Conservation (phyloP, 2,329 filamentous ascomycete species). For the Aureobasidium sp. region DNA sequence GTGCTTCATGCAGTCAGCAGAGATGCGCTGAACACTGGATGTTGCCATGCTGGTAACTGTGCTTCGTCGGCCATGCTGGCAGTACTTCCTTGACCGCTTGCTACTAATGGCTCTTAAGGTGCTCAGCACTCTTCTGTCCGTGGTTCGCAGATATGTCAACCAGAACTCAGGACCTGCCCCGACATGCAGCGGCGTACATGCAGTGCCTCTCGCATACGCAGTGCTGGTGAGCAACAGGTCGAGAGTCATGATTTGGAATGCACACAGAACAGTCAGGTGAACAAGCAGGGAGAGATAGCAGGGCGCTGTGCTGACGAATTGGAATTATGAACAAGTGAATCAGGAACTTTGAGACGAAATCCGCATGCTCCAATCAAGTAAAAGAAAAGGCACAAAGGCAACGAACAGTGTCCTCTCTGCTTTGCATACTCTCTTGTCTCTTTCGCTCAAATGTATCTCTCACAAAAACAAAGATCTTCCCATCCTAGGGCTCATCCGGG, state of each 20-base stretch:
- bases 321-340: constrained; percentile 3
- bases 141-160: constrained; percentile 2
- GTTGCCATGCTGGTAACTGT: background rate
- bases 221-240: background rate
- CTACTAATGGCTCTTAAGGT: background rate
- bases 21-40: background rate
- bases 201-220: background rate
- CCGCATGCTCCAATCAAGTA: background rate
- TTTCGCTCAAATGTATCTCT: constrained; percentile 4
- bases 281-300: background rate
- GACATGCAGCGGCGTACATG: background rate
- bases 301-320: background rate
- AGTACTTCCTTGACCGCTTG: background rate
- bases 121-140: background rate
- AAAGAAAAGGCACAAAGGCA: constrained; percentile 4
- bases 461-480: constrained; percentile 13
- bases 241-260: background rate
- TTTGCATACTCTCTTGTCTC: constrained; percentile 10
- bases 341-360: background rate
- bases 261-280: background rate
- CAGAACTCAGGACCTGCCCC: background rate
- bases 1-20: background rate
- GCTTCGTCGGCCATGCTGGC: background rate
- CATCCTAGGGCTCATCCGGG: background rate
- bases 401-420: background rate